Base-by-base conservation (phyloP, 768 basidiomycete genomes). In the Boletus vermiculosoides region DNA sequence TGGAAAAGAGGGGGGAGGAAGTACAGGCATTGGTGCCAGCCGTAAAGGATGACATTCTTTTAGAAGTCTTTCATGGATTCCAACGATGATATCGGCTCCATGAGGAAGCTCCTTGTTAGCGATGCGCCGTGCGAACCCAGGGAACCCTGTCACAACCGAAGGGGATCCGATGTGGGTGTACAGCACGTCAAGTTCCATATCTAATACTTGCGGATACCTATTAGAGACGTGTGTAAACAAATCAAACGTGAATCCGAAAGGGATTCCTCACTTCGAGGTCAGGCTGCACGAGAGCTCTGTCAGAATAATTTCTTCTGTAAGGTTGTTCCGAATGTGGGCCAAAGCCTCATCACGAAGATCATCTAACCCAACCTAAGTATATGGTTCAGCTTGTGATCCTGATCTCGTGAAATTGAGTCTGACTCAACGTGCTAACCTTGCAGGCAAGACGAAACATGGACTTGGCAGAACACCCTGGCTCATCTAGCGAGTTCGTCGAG, bases 401-500 rank as follows among this genome's bases (percentile, higher is more conserved):
- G 16, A 12, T 13, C 37, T 9, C 18, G 23, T 9, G 7, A 3
- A 11, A 9, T 3, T 1, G 13, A 31, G 23, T 13, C 15, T 22
- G 28, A 18, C 18, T 15, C 2, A 22, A 46, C 28, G 25, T 4
- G 18, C 59, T 18, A 12, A 75, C 78, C 69, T 78, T 77, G 30
- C 63, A 61, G 5, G 78, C 76, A 12, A 79, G 63, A 15, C 75
- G 72, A 55, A 77, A 79, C 73, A 79, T 78, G 0, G 76, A 78
- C 51, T 79, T 79, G 0, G 77, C 74, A 5, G 77, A 79, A 45
- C 76, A 78, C 18, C 34, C 48, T 7, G 59, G 55, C 7, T 41
- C 45, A 7, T 63, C 52, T 1, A 44, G 9, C n/a, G 51, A 20
- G 15, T 42, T 39, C 2, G n/a, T 25, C 8, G 44, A 60, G 12